Percentiles rank a stretch among this genome's conserved stretches.
Evolutionary conservation across 2,329 filamentous ascomycete species (phyloP).

Genomic region (Epicoccum sorghinum): DNA sequence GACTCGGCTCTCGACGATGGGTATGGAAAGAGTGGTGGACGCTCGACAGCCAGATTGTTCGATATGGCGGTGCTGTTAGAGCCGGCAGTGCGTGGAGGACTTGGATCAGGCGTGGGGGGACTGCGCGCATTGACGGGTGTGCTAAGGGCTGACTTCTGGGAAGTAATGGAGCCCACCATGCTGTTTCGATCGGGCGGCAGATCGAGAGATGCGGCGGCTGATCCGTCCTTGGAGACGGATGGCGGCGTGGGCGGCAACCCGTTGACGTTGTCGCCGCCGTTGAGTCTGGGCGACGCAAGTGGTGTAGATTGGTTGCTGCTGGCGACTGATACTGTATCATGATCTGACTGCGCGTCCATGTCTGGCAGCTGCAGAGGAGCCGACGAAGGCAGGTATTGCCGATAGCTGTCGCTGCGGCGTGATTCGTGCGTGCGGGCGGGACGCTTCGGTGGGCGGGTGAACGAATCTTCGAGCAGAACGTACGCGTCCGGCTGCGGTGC

Average conservation of each 20-base stretch:
- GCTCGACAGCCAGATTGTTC: constrained; percentile 18
- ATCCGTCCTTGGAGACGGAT: constrained; percentile 44
- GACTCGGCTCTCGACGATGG: constrained; percentile 54
- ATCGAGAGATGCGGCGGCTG: constrained; percentile 28
- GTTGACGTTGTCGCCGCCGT: constrained; percentile 40
- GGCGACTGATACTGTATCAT: constrained; percentile 35
- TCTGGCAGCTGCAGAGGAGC: constrained; percentile 28
- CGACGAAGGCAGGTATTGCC: constrained; percentile 29
- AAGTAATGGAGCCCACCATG: constrained; percentile 46
- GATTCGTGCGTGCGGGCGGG: constrained; percentile 36
- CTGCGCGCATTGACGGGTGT: constrained; percentile 50
- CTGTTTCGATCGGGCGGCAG: constrained; percentile 48
- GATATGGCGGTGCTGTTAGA: constrained; percentile 23
- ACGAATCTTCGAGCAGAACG: constrained; percentile 41
- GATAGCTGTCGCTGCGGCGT: constrained; percentile 34
- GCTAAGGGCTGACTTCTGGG: constrained; percentile 48
- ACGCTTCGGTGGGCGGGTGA: constrained; percentile 33
- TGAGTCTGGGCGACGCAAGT: constrained; percentile 29
- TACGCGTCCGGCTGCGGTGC: constrained; percentile 31
- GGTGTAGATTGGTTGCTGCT: constrained; percentile 37
- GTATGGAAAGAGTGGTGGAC: constrained; percentile 38
- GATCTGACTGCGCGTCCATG: constrained; percentile 23
- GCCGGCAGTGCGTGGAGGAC: constrained; percentile 40
- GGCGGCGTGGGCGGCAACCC: constrained; percentile 56
- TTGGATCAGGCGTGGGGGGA: constrained; percentile 48